Conservation (phyloP, 495 filamentous ascomycete species). For the Podospora pseudopauciseta region DNA sequence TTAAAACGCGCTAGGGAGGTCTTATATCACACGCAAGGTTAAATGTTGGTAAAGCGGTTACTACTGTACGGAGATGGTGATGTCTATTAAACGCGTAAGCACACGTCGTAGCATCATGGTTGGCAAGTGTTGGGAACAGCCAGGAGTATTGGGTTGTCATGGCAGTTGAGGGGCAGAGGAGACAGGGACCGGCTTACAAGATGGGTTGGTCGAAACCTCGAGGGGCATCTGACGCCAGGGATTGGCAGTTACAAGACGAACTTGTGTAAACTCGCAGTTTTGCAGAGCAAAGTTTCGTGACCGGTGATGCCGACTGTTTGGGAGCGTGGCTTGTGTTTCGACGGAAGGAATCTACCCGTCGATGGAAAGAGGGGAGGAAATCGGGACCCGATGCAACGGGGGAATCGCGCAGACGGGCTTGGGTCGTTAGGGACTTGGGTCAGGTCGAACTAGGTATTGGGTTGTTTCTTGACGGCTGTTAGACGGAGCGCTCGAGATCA, state of each 20-base stretch:
- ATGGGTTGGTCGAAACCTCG: background rate
- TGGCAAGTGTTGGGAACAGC: background rate
- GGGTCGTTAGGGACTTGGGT: background rate
- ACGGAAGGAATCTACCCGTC: constrained; percentile 3
- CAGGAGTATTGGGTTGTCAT: background rate
- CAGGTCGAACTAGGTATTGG: background rate
- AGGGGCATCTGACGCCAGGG: constrained; percentile 1
- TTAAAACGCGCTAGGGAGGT: background rate
- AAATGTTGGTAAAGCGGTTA: background rate
- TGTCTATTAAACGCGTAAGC: background rate
- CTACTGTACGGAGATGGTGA: background rate
- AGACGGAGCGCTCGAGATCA: background rate
- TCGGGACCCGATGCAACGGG: constrained; percentile 2
- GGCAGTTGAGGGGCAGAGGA: background rate
- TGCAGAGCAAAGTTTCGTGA: background rate
- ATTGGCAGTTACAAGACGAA: constrained; percentile 6
- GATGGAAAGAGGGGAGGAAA: constrained; percentile 3
- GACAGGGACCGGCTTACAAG: constrained; percentile 1
- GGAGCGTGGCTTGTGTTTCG: constrained; percentile 3
- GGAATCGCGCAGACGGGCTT: background rate
- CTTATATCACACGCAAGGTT: background rate
- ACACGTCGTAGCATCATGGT: background rate
- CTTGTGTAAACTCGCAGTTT: constrained; percentile 1
- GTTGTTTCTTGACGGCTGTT: constrained; percentile 1
- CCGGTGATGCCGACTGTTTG: background rate